These are phyloP conservation scores for Aspergillus thermomutatus DNA, from an alignment of 2,329 filamentous ascomycete genomes.

Conservation along the genomic window DNA sequence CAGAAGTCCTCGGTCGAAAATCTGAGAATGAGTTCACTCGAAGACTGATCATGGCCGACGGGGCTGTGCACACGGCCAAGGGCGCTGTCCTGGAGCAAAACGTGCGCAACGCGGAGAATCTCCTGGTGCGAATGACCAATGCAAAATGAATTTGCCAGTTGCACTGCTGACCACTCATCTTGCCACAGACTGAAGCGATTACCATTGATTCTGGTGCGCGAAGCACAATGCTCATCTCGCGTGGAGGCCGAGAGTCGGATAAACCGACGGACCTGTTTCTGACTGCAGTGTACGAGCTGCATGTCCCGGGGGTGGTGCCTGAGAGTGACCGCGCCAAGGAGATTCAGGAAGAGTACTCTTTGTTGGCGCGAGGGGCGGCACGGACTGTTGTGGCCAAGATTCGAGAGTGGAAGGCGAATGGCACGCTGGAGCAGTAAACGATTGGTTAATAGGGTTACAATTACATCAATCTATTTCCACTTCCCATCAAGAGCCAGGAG, in stretches of 20 bases:
- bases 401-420: neutral
- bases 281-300: neutral
- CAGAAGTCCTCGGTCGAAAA: neutral
- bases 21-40: neutral
- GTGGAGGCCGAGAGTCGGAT: neutral
- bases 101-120: neutral
- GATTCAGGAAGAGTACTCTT: neutral
- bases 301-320: neutral
- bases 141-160: no score
- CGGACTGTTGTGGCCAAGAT: neutral
- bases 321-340: neutral
- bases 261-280: neutral
- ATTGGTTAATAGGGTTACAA: neutral
- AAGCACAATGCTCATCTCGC: neutral
- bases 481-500: no score
- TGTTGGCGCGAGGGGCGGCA: neutral
- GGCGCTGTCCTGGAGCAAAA: neutral
- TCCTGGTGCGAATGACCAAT: neutral
- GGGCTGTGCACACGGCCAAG: neutral
- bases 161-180: neutral
- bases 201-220: neutral
- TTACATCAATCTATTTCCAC: no score
- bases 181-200: neutral
- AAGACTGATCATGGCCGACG: neutral
- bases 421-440: neutral